These are phyloP conservation scores for Paraleonurus japonicus DNA, from an alignment of 257 asterid genomes.

Conservation along the genomic window DNA sequence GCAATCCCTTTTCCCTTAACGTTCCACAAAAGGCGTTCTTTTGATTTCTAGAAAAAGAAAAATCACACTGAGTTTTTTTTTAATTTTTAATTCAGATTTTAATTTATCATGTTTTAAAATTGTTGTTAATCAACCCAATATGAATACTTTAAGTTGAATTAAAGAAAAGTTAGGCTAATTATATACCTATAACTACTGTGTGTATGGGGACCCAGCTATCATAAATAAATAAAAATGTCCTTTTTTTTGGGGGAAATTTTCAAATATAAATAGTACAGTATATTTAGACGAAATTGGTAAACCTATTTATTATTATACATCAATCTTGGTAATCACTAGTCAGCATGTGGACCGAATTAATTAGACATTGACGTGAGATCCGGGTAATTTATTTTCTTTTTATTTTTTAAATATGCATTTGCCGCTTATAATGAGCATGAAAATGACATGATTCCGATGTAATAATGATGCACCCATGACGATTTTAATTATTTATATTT, in stretches of 20 bases:
- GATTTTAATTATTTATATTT: not conserved
- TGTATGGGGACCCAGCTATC: too few species aligned
- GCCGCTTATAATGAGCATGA: slow-evolving; percentile 5
- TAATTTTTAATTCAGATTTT: too few species aligned
- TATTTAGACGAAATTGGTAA: not conserved
- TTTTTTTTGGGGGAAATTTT: not conserved
- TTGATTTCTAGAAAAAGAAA: too few species aligned
- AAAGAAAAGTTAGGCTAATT: too few species aligned
- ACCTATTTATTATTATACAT: not conserved
- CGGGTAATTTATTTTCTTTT: not conserved
- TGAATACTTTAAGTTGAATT: too few species aligned
- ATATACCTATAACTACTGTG: too few species aligned
- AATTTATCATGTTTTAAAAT: too few species aligned
- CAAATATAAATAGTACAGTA: not conserved
- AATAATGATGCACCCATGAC: slow-evolving; percentile 37
- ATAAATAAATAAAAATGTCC: too few species aligned
- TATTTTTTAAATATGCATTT: not conserved
- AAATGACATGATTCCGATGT: slow-evolving; percentile 25
- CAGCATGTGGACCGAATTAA: slow-evolving; percentile 14
- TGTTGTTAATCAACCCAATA: too few species aligned
- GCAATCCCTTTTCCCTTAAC: not conserved
- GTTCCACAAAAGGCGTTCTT: not conserved
- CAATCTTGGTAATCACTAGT: not conserved
- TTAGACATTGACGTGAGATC: slow-evolving; percentile 16
- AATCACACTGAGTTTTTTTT: too few species aligned